phyloP scores from a whole-genome alignment of 2,329 filamentous ascomycete genomes.

The Trichoderma sp. region DNA sequence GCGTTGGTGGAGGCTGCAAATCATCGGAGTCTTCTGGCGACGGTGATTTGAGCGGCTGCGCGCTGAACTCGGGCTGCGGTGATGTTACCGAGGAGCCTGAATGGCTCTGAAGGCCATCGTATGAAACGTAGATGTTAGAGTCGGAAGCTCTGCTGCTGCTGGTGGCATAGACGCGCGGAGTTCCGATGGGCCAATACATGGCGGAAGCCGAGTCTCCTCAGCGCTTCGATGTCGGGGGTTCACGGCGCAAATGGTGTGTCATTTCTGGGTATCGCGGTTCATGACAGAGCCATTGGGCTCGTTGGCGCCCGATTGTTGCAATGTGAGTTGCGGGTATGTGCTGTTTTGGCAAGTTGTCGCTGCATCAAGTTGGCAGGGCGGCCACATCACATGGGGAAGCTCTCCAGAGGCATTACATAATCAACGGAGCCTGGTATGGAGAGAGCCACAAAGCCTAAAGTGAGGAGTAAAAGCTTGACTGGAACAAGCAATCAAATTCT shows the following conservation, averaged over 20 bases:
- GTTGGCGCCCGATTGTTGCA: constrained; percentile 21
- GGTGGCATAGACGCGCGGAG: constrained; percentile 80
- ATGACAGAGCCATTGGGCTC: constrained; percentile 10
- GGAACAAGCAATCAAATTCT: not conserved
- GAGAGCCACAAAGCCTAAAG: not conserved
- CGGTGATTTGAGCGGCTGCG: constrained; percentile 35
- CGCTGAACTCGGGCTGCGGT: constrained; percentile 27
- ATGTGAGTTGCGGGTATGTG: not conserved
- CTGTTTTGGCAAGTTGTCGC: constrained; percentile 9
- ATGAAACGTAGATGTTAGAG: constrained; percentile 56
- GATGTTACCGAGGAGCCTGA: constrained; percentile 36
- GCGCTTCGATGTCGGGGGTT: constrained; percentile 29
- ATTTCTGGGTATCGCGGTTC: constrained; percentile 19
- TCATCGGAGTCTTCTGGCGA: constrained; percentile 44
- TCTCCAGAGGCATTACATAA: constrained; percentile 13
- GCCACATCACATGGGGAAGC: constrained; percentile 11
- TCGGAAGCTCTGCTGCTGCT: constrained; percentile 64
- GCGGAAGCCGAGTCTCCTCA: constrained; percentile 42
- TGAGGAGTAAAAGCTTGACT: not conserved
- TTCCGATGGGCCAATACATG: constrained; percentile 93
- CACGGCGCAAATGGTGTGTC: constrained; percentile 21
- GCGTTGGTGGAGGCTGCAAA: constrained; percentile 48
- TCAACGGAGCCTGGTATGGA: not conserved
- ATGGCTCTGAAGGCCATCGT: constrained; percentile 60
- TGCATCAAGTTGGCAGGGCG: constrained; percentile 11